Conservation (phyloP, 257 asterid genomes). For the Petunia secreta region DNA sequence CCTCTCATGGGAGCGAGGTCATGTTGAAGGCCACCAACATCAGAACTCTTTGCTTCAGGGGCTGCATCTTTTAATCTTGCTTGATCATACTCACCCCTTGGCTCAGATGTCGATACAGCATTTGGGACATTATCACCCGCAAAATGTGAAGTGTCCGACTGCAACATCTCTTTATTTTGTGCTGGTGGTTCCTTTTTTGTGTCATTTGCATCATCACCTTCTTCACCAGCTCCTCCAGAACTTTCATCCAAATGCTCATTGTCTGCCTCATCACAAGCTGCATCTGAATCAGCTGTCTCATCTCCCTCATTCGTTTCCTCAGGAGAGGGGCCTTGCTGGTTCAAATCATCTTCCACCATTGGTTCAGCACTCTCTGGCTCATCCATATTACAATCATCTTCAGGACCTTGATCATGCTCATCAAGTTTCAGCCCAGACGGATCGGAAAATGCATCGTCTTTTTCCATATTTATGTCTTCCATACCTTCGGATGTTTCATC, state of each 20-base stretch:
- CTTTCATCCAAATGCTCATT: conserved; percentile 45
- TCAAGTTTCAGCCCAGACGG: conserved; percentile 69
- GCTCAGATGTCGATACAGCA: conserved; percentile 48
- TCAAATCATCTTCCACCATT: conserved; percentile 58
- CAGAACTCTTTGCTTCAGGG: conserved; percentile 53
- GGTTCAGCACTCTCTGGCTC: conserved; percentile 53
- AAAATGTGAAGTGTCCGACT: conserved; percentile 40
- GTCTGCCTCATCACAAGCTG: conserved; percentile 50
- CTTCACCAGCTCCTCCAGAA: conserved; percentile 48
- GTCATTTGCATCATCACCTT: conserved; percentile 47
- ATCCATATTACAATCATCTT: conserved; percentile 46
- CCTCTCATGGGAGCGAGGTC: conserved; percentile 66
- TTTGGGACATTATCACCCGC: conserved; percentile 39
- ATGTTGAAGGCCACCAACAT: conserved; percentile 45
- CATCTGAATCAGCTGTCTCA: conserved; percentile 42
- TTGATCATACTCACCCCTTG: conserved; percentile 42
- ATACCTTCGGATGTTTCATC: conserved; percentile 50
- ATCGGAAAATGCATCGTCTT: conserved; percentile 64
- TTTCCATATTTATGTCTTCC: conserved; percentile 70
- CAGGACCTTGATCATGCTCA: conserved; percentile 49
- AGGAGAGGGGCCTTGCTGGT: conserved; percentile 44
- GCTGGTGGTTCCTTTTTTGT: conserved; percentile 41
- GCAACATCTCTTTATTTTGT: conserved; percentile 44
- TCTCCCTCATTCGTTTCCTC: conserved; percentile 46
- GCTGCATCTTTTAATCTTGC: conserved; percentile 51